phyloP scores from a whole-genome alignment of 2,329 filamentous ascomycete genomes.

The Ophiosphaerella narmari region DNA sequence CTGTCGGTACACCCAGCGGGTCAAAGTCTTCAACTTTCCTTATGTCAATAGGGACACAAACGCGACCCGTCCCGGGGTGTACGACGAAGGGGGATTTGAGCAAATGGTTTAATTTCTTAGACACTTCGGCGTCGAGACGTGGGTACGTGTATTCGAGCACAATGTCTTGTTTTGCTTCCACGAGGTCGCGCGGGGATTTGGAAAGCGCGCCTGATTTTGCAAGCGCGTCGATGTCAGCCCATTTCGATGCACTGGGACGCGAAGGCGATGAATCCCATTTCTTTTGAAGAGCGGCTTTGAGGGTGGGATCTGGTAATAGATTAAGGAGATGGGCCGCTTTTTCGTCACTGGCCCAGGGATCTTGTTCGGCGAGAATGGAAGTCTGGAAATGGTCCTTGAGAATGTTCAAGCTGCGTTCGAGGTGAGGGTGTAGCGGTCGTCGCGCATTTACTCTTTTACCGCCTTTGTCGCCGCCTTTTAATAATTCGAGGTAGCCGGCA shows the following conservation, averaged over 20 bases:
- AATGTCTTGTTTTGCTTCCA: conserved; percentile 93
- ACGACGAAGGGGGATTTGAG: conserved; percentile 97
- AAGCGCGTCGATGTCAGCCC: conserved; percentile 88
- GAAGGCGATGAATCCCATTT: conserved; percentile 89
- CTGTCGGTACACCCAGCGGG: conserved; percentile 85
- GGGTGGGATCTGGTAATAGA: conserved; percentile 78
- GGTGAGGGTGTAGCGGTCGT: conserved; percentile 86
- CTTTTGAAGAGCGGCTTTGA: conserved; percentile 78
- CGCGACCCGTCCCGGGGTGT: conserved; percentile 88
- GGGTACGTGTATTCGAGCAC: conserved; percentile 98
- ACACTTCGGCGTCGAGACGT: conserved; percentile 93
- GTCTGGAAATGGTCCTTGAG: conserved; percentile 82
- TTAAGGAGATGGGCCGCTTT: conserved; percentile 77
- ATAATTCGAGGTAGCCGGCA: conserved; percentile 84
- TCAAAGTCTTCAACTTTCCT: conserved; percentile 78
- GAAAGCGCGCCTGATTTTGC: conserved; percentile 76
- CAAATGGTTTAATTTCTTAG: conserved; percentile 97
- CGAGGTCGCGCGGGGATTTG: conserved; percentile 73
- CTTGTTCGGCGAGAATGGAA: conserved; percentile 81
- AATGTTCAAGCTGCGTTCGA: conserved; percentile 83
- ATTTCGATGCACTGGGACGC: conserved; percentile 79
- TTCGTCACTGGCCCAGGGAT: conserved; percentile 74
- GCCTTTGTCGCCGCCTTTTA: conserved; percentile 83
- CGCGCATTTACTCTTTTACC: conserved; percentile 85
- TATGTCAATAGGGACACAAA: conserved; percentile 93